Evolutionary conservation across 2,329 filamentous ascomycete species (phyloP), one percentile per base, ranked within the genome.

Genomic region (Trichoderma gracile): DNA sequence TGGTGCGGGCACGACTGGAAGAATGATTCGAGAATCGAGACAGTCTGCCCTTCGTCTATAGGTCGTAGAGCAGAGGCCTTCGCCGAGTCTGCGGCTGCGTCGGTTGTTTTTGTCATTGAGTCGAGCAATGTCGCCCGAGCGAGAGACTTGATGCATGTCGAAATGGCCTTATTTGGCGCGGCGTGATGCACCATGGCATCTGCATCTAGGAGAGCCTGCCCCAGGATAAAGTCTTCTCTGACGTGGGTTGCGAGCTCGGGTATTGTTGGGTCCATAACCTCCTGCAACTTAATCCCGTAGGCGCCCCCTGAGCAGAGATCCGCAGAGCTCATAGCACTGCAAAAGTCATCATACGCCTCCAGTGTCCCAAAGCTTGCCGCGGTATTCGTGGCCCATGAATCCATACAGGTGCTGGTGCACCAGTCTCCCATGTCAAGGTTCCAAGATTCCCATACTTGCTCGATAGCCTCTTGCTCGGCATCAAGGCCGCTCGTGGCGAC

Each of bases 381-480:
- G 33, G 55, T 52, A 12, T 42, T 76, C 76, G 47, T 15, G 6
- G 78, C 76, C 77, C 81, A 82, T 1, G 72, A 68, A 1, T 70
- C 61, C 59, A 84, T 67, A 49, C 78, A 74, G 25, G 77, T 67
- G 23, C 75, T 77, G 55, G 77, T 76, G 70, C 80, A 79, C 78
- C 86, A 88, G 65, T 88, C 82, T 17, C 83, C 82, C 23, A 88
- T 73, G 70, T 89, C 87, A 33, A 93, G 74, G 21, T 80, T 77
- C 88, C 91, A 94, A 66, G 86, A 84, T 42, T 87, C 79, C 82
- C 89, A 90, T 1, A 82, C 76, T 74, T 93, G 86, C 49, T 82
- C 80, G 67, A 90, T 76, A 3, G 88, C 76, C 69, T 92, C 88
- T 56, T 88, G 83, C 66, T 90, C 84, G 14, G 79, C 78, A 25